Base-by-base conservation (phyloP, 257 asterid genomes). In the Jaltomata sinuosa region DNA sequence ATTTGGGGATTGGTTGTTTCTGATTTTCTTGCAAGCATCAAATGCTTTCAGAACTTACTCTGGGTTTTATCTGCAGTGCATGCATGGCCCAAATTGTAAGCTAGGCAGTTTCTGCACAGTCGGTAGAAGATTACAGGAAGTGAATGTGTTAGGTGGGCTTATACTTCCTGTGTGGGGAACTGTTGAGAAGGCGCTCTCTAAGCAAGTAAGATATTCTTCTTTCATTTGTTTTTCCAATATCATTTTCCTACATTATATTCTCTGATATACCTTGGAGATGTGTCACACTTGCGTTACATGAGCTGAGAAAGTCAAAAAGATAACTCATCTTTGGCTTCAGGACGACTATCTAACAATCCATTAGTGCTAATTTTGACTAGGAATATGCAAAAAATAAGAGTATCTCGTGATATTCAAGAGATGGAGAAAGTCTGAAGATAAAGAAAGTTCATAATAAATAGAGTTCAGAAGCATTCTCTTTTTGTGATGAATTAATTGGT, bases 161-260 rank as follows among this genome's bases (percentile, higher is more conserved):
- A 95, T 97, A 89, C 98, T 97, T 89, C 99, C 98, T 79, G 97
- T 95, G 78, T 97, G 99, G 99, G 99, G 98, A 81, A 93, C 98
- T 62, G 85, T 94, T 68, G 98, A 93, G 89, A 96, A 93, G 89
- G 98, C 98, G 11, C 97, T 96, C 79, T 89, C 97, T 78, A 96
- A 94, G 92, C 98, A 94, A 98, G 99, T 93, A 87, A 67, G 59
- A 62, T 61, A 74, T 21, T 74, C 54, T 27, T 42, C 62, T 86
- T 71, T 54, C 61, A 86, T 47, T 19, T 67, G 27, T 81, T 71
- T n/a, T 57, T 32, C 54, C 42, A 78, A 16, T 50, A 54, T 79
- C 15, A 80, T 80, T 78, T 53, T 83, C 82, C 76, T 83, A 8
- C 61, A 34, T 79, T 59, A 21, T 4, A 50, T 67, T 42, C 32